A percentile compares a stretch with the other conserved stretches of the same genome.
Conservation (phyloP, 1,139 yeast genomes). For the Lodderomyces orthopsilosis region DNA sequence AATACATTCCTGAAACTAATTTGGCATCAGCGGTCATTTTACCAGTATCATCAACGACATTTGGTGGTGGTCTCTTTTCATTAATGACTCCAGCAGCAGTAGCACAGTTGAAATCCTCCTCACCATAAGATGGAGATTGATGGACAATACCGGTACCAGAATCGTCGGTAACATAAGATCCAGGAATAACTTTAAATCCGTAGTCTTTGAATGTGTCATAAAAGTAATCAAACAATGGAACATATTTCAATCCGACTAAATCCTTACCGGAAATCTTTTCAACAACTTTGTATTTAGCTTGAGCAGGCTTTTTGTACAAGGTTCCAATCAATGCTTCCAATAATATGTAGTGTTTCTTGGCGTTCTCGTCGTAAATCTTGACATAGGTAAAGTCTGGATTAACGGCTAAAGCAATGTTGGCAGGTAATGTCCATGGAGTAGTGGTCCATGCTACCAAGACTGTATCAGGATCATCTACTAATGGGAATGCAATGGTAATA, state of each 20-base stretch:
- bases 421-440: constrained; percentile 98
- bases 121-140: constrained; percentile 99
- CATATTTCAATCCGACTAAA: constrained; percentile 73
- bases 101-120: constrained; percentile 90
- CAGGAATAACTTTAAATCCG: constrained; percentile 80
- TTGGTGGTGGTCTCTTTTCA: constrained; percentile 75
- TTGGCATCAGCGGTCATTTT: constrained; percentile 70
- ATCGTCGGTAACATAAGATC: constrained; percentile 83
- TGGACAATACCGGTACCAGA: constrained; percentile 99
- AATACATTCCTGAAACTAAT: constrained; percentile 79
- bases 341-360: constrained; percentile 74
- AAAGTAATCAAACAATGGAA: constrained; percentile 82
- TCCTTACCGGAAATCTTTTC: constrained; percentile 78
- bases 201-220: constrained; percentile 68
- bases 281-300: constrained; percentile 80
- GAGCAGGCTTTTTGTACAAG: constrained; percentile 89
- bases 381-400: constrained; percentile 89
- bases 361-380: constrained; percentile 86
- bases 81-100: constrained; percentile 69
- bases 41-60: constrained; percentile 93
- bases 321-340: constrained; percentile 78
- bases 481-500: constrained; percentile 85
- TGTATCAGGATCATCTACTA: constrained; percentile 76
- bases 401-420: constrained; percentile 88
- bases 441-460: constrained; percentile 97